Evolutionary conservation across 2,329 filamentous ascomycete species (phyloP).

Genomic region (Neospermospora avenae): DNA sequence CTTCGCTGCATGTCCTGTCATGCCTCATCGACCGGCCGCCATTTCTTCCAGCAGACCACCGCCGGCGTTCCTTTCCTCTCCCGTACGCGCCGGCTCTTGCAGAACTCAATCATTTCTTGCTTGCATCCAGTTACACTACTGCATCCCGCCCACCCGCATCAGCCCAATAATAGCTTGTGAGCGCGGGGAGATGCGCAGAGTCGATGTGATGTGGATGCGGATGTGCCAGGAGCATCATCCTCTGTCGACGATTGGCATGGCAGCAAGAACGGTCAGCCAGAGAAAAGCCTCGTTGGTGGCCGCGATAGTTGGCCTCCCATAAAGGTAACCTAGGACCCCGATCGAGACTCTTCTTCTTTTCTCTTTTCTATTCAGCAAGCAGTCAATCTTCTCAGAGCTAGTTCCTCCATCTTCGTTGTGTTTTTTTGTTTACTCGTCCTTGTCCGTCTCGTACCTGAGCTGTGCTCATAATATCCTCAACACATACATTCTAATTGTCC

Average conservation of each 20-base stretch:
- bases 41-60: constrained; percentile 13
- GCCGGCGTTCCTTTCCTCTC: not conserved
- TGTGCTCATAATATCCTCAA: constrained; percentile 48
- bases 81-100: constrained; percentile 24
- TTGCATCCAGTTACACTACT: constrained; percentile 3
- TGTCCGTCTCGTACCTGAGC: constrained; percentile 44
- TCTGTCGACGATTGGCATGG: not conserved
- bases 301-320: constrained; percentile 25
- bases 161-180: constrained; percentile 1
- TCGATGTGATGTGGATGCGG: not conserved
- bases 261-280: not conserved
- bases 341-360: constrained; percentile 15
- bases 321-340: constrained; percentile 29
- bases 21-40: constrained; percentile 8
- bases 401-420: constrained; percentile 44
- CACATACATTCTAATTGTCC: constrained; percentile 34
- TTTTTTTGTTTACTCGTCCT: constrained; percentile 43
- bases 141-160: constrained; percentile 8
- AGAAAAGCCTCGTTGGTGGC: constrained; percentile 4
- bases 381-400: constrained; percentile 50
- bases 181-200: not conserved
- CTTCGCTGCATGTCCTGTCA: constrained; percentile 23
- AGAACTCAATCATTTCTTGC: constrained; percentile 6
- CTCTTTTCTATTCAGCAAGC: constrained; percentile 61
- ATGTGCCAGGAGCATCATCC: not conserved